These are phyloP conservation scores for Cyberlindnera subsufficiens DNA, from an alignment of 805 yeast genomes.

Conservation along the genomic window DNA sequence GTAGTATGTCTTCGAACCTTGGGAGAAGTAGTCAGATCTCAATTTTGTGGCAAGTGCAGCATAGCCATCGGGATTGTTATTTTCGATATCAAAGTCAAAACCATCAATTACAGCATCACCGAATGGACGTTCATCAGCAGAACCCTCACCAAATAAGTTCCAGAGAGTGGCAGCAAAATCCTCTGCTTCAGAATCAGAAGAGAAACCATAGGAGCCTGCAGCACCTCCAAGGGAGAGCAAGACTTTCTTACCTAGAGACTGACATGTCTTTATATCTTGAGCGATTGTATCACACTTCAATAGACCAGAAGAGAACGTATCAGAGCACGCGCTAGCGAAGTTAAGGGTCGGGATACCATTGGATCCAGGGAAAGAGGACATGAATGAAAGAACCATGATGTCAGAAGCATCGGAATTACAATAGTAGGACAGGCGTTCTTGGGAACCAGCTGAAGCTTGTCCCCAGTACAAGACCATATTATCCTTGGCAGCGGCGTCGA, in stretches of 20 bases:
- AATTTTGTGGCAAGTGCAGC: slow-evolving; percentile 51
- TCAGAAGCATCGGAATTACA: slow-evolving; percentile 69
- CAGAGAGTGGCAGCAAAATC: slow-evolving; percentile 54
- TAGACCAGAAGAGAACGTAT: slow-evolving; percentile 32
- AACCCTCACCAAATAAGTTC: slow-evolving; percentile 59
- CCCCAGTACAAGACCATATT: slow-evolving; percentile 90
- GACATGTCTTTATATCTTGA: slow-evolving; percentile 72
- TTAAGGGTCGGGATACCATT: slow-evolving; percentile 35
- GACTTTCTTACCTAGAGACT: slow-evolving; percentile 70
- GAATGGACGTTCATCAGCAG: slow-evolving; percentile 55
- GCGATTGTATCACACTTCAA: slow-evolving; percentile 53
- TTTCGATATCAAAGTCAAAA: slow-evolving; percentile 88
- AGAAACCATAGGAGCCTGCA: slow-evolving; percentile 77
- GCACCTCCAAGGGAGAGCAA: slow-evolving; percentile 76
- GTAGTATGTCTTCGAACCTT: slow-evolving; percentile 56
- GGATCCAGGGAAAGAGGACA: slow-evolving; percentile 40
- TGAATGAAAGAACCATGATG: slow-evolving; percentile 65
- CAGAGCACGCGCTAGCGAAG: slow-evolving; percentile 50
- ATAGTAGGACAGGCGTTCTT: slow-evolving; percentile 41
- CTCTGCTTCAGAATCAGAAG: slow-evolving; percentile 72
- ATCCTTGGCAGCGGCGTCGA: slow-evolving; percentile 34
- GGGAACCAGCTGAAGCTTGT: slow-evolving; percentile 67
- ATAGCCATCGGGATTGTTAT: slow-evolving; percentile 54
- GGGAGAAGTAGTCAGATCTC: slow-evolving; percentile 43
- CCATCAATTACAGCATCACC: slow-evolving; percentile 79